These are phyloP conservation scores for Fraxinus excelsior DNA, from an alignment of 257 asterid genomes.

Conservation along the genomic window DNA sequence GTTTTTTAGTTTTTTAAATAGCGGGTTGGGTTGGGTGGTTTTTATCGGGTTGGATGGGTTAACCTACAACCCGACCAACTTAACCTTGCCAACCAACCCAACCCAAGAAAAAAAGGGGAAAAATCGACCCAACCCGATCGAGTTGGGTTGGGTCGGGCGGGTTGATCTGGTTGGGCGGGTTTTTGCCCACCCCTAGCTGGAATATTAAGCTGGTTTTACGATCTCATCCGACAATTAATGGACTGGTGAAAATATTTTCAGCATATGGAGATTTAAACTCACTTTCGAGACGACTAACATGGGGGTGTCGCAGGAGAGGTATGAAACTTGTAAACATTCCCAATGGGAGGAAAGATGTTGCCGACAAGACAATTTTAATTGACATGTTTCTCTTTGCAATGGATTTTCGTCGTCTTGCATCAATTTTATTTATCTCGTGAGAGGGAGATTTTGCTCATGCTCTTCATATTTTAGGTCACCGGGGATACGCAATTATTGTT, in stretches of 20 bases:
- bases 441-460: conserved; percentile 95
- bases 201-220: conserved; percentile 76
- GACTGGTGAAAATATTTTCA: conserved; percentile 74
- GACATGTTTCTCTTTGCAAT: conserved; percentile 95
- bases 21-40: too few species aligned
- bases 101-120: too few species aligned
- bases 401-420: conserved; percentile 83
- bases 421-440: conserved; percentile 86
- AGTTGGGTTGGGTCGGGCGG: too few species aligned
- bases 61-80: too few species aligned
- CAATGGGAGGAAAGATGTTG: conserved; percentile 88
- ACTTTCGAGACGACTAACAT: conserved; percentile 72
- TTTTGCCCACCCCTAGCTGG: too few species aligned
- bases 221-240: conserved; percentile 66
- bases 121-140: too few species aligned
- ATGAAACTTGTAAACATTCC: conserved; percentile 87
- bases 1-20: too few species aligned
- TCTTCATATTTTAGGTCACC: conserved; percentile 88
- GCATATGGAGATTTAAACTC: conserved; percentile 85
- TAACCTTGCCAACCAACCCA: too few species aligned
- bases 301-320: conserved; percentile 93
- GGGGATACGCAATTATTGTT: conserved; percentile 83
- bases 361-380: conserved; percentile 86
- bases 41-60: too few species aligned
- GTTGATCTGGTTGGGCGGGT: too few species aligned